Evolutionary conservation across 345 rosid genomes (phyloP), one percentile per base, ranked within the genome.

Genomic region (Gossypium ekmanianum): DNA sequence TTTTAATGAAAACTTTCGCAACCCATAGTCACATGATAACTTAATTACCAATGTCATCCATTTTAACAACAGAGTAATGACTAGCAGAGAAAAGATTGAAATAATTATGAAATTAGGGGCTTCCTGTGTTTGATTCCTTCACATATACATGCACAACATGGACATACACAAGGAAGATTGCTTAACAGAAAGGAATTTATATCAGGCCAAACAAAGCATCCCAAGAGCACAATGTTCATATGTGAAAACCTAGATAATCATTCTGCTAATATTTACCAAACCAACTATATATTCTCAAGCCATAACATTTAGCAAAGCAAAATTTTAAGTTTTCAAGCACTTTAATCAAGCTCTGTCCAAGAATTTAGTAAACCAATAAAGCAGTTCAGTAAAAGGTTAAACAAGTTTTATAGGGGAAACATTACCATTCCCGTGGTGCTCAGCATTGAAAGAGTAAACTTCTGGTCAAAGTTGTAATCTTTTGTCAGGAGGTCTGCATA

Each of bases 401-500:
- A 51, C 45, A 27, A 27, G 16, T 51, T 69, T n/a, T 70, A 52
- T 24, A 0, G 51, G 34, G 44, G 13, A 22, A 59, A 75, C 48
- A 80, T 9, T 86, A 91, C 96, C 88, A 88, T 80, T 79, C 94
- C 94, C 61, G 86, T 82, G 59, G 88, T 45, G 68, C 84, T 86
- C 65, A 81, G 80, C 81, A 88, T 78, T 18, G 88, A 83, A 63
- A 92, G 79, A 55, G 88, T 87, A 81, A 89, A 86, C 87, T 89
- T 92, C 76, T 92, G 90, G 79, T 89, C 96, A 74, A 86, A 88
- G 83, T 82, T 79, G 79, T 89, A 91, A 76, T 91, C 97, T 83
- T 91, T 91, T 80, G 78, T 83, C 77, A 92, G 73, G 43, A 92
- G 88, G 76, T 89, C 96, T 89, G 92, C 89, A 83, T 70, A 27